phyloP scores from a whole-genome alignment of 495 filamentous ascomycete species.

The Aspergillus incahuasiensis region DNA sequence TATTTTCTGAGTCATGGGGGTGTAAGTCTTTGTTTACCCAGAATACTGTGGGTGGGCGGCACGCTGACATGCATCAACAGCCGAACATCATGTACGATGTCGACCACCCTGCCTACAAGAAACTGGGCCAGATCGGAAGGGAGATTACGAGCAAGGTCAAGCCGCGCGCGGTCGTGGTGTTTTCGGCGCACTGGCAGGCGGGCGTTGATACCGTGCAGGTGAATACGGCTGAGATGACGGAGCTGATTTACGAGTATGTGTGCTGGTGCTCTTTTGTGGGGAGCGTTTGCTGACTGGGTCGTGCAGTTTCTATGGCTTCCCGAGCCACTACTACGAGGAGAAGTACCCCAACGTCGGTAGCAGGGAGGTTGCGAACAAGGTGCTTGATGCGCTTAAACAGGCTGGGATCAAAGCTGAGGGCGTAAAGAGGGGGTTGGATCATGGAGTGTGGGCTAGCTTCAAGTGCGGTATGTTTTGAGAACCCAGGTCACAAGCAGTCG shows the following conservation, averaged over 20 bases:
- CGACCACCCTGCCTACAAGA: slow-evolving; percentile 67
- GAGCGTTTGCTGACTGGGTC: background rate
- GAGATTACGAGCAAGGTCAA: slow-evolving; percentile 80
- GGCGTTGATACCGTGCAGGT: slow-evolving; percentile 57
- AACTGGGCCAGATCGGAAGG: slow-evolving; percentile 62
- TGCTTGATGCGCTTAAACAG: slow-evolving; percentile 54
- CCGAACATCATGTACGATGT: slow-evolving; percentile 71
- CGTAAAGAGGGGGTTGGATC: slow-evolving; percentile 68
- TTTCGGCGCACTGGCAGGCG: slow-evolving; percentile 84
- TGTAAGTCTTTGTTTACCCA: slow-evolving; percentile 40
- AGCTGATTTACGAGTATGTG: slow-evolving; percentile 74
- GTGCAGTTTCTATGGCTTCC: slow-evolving; percentile 72
- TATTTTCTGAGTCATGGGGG: slow-evolving; percentile 80
- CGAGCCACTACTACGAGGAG: slow-evolving; percentile 53
- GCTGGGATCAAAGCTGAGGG: slow-evolving; percentile 61
- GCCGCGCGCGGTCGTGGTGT: slow-evolving; percentile 77
- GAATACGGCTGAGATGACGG: slow-evolving; percentile 63
- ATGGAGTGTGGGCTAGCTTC: slow-evolving; percentile 76
- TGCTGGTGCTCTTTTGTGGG: background rate
- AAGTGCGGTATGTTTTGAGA: slow-evolving; percentile 45
- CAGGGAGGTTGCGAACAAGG: slow-evolving; percentile 58
- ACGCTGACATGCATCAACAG: slow-evolving; percentile 28
- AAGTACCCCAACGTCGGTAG: slow-evolving; percentile 68
- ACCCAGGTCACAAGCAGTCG: background rate
- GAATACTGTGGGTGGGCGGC: background rate